Percentiles rank a stretch among this genome's conserved stretches.
Conservation (phyloP, 345 rosid species). For the Citrus trifoliata region DNA sequence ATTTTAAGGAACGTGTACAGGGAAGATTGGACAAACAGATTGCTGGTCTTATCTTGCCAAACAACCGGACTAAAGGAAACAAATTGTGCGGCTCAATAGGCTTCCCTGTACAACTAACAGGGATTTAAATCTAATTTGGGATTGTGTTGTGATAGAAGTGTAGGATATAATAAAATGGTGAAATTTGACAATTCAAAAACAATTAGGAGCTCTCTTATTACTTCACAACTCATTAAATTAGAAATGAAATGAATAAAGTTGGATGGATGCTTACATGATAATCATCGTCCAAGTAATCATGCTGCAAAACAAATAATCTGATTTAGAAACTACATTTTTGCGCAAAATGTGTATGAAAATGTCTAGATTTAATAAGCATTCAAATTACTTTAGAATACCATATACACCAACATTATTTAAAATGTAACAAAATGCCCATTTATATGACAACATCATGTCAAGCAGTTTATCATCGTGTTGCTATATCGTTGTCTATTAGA, state of each 20-base stretch:
- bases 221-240: neutral
- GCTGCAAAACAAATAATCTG: conserved; percentile 27
- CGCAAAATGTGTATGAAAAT: neutral
- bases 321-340: neutral
- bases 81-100: no score
- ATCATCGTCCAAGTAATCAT: conserved; percentile 37
- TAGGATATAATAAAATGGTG: neutral
- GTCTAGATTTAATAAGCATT: neutral
- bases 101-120: no score
- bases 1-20: no score
- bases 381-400: neutral
- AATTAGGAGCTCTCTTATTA: neutral
- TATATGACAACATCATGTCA: neutral
- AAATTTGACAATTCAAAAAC: neutral
- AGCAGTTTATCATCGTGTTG: neutral
- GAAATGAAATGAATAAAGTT: neutral
- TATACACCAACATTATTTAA: neutral
- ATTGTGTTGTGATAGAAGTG: neutral
- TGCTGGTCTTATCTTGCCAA: no score
- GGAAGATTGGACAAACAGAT: neutral
- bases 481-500: neutral
- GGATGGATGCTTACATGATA: conserved; percentile 33
- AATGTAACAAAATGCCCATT: neutral
- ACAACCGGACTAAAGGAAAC: no score
- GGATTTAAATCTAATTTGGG: neutral